A percentile compares a stretch with the other conserved stretches of the same genome.
phyloP scores from a whole-genome alignment of 164 flowering plant species.

The Buxus sempervirens region DNA sequence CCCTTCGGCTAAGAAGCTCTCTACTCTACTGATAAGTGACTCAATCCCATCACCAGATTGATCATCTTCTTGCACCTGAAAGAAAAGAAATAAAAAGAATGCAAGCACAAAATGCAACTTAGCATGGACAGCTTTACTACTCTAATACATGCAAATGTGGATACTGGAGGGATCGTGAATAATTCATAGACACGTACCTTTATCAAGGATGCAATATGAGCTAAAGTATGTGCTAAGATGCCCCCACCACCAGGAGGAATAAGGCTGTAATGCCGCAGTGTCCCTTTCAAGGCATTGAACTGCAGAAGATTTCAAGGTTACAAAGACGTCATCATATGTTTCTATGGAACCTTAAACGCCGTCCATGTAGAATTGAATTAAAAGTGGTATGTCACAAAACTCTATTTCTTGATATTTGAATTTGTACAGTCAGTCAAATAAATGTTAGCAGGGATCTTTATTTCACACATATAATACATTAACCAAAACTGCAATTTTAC shows the following conservation, averaged over 20 bases:
- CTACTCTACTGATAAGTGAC: conserved; percentile 67
- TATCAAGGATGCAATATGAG: conserved; percentile 68
- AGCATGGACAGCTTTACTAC: background rate
- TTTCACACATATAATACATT: too few species aligned
- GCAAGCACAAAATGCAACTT: background rate
- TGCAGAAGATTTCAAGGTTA: conserved; percentile 26
- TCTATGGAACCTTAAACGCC: background rate
- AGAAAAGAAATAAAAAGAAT: background rate
- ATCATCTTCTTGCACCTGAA: conserved; percentile 64
- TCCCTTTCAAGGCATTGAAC: conserved; percentile 76
- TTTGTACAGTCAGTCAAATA: too few species aligned
- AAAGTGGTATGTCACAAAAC: background rate
- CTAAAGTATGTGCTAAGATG: conserved; percentile 81
- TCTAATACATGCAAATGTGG: too few species aligned
- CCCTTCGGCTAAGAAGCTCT: conserved; percentile 71
- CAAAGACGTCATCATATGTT: background rate
- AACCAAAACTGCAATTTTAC: too few species aligned
- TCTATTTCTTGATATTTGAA: background rate
- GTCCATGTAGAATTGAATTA: background rate
- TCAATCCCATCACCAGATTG: conserved; percentile 78
- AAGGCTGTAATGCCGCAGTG: conserved; percentile 73
- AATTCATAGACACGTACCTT: conserved; percentile 44
- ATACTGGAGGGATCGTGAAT: background rate
- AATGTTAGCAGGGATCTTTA: too few species aligned
- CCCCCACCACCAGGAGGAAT: conserved; percentile 96